A percentile compares a stretch with the other conserved stretches of the same genome.
Conservation (phyloP, 2,329 filamentous ascomycete species). For the Lachnellula arida region DNA sequence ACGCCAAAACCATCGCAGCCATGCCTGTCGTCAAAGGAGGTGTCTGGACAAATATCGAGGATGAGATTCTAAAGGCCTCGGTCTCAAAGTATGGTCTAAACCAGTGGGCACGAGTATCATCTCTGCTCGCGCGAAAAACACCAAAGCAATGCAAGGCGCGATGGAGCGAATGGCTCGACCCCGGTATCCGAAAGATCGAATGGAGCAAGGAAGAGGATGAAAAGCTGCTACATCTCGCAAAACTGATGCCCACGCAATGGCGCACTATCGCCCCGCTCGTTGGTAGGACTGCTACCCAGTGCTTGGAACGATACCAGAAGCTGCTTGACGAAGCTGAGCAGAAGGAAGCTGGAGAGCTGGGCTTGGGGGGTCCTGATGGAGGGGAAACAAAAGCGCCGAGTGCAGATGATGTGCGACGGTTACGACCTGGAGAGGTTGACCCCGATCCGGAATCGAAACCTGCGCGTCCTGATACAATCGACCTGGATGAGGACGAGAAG, state of each 20-base stretch:
- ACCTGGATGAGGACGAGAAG: constrained; percentile 98
- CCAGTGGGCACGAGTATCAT: constrained; percentile 98
- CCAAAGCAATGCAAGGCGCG: constrained; percentile 98
- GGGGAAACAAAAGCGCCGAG: constrained; percentile 83
- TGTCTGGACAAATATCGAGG: constrained; percentile 74
- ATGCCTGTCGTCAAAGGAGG: constrained; percentile 74
- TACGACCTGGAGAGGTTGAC: constrained; percentile 90
- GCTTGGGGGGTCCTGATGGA: constrained; percentile 78
- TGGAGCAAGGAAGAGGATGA: constrained; percentile 99
- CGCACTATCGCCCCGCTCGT: constrained; percentile 96
- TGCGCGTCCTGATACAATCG: constrained; percentile 91
- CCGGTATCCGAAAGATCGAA: constrained; percentile 96
- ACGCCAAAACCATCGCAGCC: constrained; percentile 26
- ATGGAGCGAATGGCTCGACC: constrained; percentile 98
- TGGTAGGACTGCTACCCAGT: constrained; percentile 93
- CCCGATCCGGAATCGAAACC: constrained; percentile 97
- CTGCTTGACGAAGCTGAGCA: constrained; percentile 93
- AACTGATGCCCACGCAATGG: constrained; percentile 99
- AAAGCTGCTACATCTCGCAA: constrained; percentile 91
- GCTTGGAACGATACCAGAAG: constrained; percentile 93
- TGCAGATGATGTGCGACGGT: constrained; percentile 83
- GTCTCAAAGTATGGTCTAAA: constrained; percentile 94
- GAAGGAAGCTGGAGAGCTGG: constrained; percentile 74
- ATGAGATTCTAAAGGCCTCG: constrained; percentile 87
- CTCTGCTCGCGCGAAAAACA: constrained; percentile 92